phyloP scores from a whole-genome alignment of 73 alveolate genomes.

The Symbiodinium pilosum region DNA sequence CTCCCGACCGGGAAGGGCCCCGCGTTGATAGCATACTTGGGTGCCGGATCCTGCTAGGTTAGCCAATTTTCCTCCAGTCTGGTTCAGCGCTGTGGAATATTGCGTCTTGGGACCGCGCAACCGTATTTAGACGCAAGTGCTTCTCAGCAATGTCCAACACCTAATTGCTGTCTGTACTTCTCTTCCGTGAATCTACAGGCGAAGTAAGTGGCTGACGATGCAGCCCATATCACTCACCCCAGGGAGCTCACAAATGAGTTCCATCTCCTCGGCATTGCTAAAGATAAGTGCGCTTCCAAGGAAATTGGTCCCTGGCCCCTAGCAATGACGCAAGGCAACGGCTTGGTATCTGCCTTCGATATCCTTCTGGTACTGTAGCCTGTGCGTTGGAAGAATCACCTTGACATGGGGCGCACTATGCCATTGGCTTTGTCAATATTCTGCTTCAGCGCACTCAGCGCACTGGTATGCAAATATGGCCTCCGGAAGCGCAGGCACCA shows the following conservation, averaged over 20 bases:
- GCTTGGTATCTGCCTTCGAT: slow-evolving; percentile 51
- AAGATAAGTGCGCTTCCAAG: background rate
- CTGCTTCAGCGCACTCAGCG: background rate
- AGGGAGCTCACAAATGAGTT: slow-evolving; percentile 72
- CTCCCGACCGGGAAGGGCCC: slow-evolving; percentile 63
- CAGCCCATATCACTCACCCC: slow-evolving; percentile 83
- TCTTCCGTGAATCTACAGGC: background rate
- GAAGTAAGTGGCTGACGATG: background rate
- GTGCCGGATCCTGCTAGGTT: slow-evolving; percentile 46
- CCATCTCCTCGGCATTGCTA: slow-evolving; percentile 8
- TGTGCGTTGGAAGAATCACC: slow-evolving; percentile 63
- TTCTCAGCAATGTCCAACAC: slow-evolving; percentile 81
- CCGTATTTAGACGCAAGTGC: slow-evolving; percentile 72
- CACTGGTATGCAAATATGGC: background rate
- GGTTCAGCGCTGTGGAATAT: background rate
- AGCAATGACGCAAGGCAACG: background rate
- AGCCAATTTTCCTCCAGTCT: too few relatives aligned
- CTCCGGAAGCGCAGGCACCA: background rate
- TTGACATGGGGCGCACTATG: background rate
- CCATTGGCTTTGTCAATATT: too few relatives aligned
- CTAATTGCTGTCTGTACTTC: background rate
- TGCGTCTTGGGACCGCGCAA: background rate
- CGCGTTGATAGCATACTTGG: slow-evolving; percentile 63
- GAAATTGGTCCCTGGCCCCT: background rate
- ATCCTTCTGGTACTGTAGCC: slow-evolving; percentile 55